Evolutionary conservation across 2,329 filamentous ascomycete genomes (phyloP).

Genomic region (Hirsutella thompsonii): DNA sequence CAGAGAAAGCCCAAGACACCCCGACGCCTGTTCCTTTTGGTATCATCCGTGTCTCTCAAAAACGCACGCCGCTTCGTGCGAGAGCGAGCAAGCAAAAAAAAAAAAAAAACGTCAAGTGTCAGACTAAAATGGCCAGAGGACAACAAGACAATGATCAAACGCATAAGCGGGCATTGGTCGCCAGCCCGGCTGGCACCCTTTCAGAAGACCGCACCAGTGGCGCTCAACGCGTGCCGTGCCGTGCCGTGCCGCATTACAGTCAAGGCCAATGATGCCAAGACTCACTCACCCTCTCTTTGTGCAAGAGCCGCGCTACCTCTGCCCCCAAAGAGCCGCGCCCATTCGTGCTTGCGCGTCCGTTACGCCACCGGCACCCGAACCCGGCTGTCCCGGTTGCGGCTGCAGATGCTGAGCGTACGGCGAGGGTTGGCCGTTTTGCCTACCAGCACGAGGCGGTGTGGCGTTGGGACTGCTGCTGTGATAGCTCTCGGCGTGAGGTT

Average conservation of each 20-base stretch:
- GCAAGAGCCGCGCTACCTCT: not conserved
- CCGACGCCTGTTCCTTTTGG: not conserved
- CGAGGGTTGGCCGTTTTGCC: not conserved
- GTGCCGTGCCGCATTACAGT: not conserved
- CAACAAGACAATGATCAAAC: too few species aligned
- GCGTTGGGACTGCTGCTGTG: not conserved
- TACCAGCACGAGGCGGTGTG: not conserved
- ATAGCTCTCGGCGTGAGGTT: slow-evolving; percentile 13
- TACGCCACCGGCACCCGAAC: not conserved
- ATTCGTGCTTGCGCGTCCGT: slow-evolving; percentile 4
- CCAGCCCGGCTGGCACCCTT: not conserved
- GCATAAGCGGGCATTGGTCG: too few species aligned
- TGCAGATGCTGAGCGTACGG: not conserved
- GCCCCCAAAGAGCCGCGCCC: slow-evolving; percentile 7
- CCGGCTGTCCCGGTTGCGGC: not conserved
- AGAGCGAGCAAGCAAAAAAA: too few species aligned
- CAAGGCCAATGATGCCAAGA: not conserved
- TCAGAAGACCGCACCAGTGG: not conserved
- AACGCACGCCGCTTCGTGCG: too few species aligned
- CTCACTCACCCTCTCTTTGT: not conserved
- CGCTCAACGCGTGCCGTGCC: not conserved
- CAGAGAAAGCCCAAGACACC: not conserved
- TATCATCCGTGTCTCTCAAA: not conserved
- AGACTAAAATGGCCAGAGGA: too few species aligned
- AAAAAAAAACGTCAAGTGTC: too few species aligned